Base-by-base conservation (phyloP, 2,329 filamentous ascomycete genomes). In the Xylariaceae sp. region DNA sequence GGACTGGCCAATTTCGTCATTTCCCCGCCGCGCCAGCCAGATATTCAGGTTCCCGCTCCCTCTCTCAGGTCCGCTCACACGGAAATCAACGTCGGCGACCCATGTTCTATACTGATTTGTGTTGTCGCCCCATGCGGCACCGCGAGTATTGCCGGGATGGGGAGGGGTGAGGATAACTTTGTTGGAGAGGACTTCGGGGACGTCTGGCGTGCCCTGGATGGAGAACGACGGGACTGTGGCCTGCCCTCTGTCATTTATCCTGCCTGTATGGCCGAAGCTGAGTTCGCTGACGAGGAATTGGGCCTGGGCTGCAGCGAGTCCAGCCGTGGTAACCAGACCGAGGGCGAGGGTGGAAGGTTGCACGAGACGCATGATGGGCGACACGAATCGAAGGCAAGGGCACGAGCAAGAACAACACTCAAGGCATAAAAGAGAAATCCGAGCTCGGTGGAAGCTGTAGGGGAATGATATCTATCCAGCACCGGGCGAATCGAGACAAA, bases 111-210 rank as follows among this genome's bases (percentile, higher is more conserved):
- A 75, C 61, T 82, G 71, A 45, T 88, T 76, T 33, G 79, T 66
- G 53, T 76, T 69, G 57, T 91, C 83, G 31, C 87, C 78, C 93
- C 94, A 99, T 61, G 94, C 69, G 45, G 89, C 87, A 55, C 90
- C 89, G 68, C 91, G 84, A 65, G 89, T 86, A 72, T 91, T 91
- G 50, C 94, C 94, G 6, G 91, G 90, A 45, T 85, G 86, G 13
- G 91, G 86, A 11, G 94, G 93, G 1, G 94, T 99, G 51, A 99
- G 82, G 68, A 99, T 88, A 54, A 97, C 68, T 69, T 92, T 90
- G 77, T 97, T 93, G 60, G 91, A 96, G 54, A 97, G 82, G 54
- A 87, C 70, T 64, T 87, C 81, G 60, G 83, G 83, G 34, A 70
- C 61, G 56, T 73, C 68, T 28, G 82, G 82, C 42, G 74, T 75